Conservation (phyloP, 495 filamentous ascomycete genomes). For the Umbilicaria muhlenbergii region DNA sequence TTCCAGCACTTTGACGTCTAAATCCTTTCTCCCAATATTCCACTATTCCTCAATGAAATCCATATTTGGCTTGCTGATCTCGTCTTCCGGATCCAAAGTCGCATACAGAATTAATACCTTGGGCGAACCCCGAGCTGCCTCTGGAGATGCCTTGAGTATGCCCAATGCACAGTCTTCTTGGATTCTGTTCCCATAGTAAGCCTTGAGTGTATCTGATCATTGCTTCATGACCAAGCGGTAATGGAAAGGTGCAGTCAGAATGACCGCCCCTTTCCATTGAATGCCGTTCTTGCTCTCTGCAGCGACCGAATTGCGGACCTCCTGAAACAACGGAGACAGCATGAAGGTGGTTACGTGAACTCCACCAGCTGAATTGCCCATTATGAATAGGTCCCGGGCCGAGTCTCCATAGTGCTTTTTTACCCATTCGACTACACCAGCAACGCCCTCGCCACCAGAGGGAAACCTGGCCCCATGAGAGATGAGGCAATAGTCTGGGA, state of each 20-base stretch:
- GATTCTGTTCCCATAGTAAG: too few relatives aligned
- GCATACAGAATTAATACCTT: slow-evolving; percentile 19
- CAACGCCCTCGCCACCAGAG: slow-evolving; percentile 24
- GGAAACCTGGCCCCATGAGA: slow-evolving; percentile 23
- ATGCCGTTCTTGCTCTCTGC: too few relatives aligned
- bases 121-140: slow-evolving; percentile 6
- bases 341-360: too few relatives aligned
- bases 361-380: slow-evolving; percentile 16
- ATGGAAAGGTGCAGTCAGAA: too few relatives aligned
- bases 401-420: slow-evolving; percentile 8
- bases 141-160: too few relatives aligned
- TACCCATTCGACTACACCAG: slow-evolving; percentile 22
- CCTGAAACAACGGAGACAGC: too few relatives aligned
- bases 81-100: slow-evolving; percentile 23
- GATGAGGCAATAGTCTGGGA: slow-evolving; percentile 1
- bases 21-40: slow-evolving; percentile 5
- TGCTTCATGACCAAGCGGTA: too few relatives aligned
- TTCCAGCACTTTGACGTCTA: slow-evolving; percentile 16
- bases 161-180: too few relatives aligned
- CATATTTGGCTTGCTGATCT: slow-evolving; percentile 17
- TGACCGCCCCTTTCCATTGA: too few relatives aligned
- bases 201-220: too few relatives aligned
- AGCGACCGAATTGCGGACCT: too few relatives aligned
- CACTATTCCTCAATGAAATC: slow-evolving; percentile 19
- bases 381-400: slow-evolving; percentile 19